phyloP scores from a whole-genome alignment of 768 basidiomycete species.

The Kwoniella sp. region DNA sequence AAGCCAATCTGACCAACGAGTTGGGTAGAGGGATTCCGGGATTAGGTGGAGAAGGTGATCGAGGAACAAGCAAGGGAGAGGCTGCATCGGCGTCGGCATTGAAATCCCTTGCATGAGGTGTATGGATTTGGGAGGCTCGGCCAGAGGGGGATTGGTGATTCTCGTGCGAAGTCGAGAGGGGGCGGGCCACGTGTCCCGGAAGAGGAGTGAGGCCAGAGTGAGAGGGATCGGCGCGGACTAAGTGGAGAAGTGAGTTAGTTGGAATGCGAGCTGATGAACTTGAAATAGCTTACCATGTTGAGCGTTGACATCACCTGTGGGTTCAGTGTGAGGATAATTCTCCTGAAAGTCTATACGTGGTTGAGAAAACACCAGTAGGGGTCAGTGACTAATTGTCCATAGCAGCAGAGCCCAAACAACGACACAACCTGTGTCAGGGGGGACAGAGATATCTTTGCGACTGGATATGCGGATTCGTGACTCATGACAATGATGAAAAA shows the following conservation, averaged over 20 bases:
- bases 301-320: slow-evolving; percentile 1
- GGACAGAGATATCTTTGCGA: too few species aligned
- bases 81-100: neutral
- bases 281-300: slow-evolving; percentile 7
- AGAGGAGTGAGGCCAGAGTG: neutral
- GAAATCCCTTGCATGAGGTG: neutral
- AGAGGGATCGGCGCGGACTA: slow-evolving; percentile 9
- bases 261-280: neutral
- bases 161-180: neutral
- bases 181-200: neutral
- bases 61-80: neutral
- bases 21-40: slow-evolving; percentile 12
- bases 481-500: too few species aligned
- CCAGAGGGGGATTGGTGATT: neutral
- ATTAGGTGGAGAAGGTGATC: slow-evolving; percentile 7
- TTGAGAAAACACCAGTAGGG: neutral
- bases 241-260: neutral
- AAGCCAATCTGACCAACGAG: slow-evolving; percentile 10
- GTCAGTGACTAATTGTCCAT: too few species aligned
- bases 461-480: too few species aligned
- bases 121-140: neutral
- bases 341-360: slow-evolving; percentile 15
- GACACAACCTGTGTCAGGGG: too few species aligned
- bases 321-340: slow-evolving; percentile 10
- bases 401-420: too few species aligned